Percentiles rank a stretch among this genome's conserved stretches.
Evolutionary conservation across 495 filamentous ascomycete species (phyloP).

Genomic region (Podospora didyma): DNA sequence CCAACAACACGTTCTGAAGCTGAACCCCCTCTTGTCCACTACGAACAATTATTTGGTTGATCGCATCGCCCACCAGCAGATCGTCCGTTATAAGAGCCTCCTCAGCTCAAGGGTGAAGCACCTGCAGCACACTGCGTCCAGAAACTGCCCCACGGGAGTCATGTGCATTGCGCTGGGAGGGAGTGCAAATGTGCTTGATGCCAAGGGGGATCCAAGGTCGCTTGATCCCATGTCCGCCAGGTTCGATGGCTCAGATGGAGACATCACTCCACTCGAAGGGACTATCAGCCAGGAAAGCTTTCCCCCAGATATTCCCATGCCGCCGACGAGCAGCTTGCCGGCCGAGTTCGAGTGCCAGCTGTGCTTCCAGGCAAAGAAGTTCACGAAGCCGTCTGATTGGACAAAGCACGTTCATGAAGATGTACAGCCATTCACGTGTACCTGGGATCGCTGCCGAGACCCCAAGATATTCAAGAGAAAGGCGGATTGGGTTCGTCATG

Average conservation of each 20-base stretch:
- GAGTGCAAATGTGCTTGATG: slow-evolving; percentile 37
- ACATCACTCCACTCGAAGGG: slow-evolving; percentile 60
- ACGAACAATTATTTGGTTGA: slow-evolving; percentile 63
- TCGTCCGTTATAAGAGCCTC: slow-evolving; percentile 73
- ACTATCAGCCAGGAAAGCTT: slow-evolving; percentile 65
- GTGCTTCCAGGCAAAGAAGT: slow-evolving; percentile 86
- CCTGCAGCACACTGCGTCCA: slow-evolving; percentile 46
- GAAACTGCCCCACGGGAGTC: slow-evolving; percentile 54
- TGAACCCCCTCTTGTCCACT: slow-evolving; percentile 56
- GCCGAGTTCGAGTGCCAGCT: slow-evolving; percentile 91
- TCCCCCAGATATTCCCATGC: slow-evolving; percentile 75
- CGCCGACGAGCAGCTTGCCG: slow-evolving; percentile 73
- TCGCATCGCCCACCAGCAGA: slow-evolving; percentile 78
- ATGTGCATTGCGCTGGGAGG: slow-evolving; percentile 67
- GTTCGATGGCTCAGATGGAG: slow-evolving; percentile 59
- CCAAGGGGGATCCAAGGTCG: slow-evolving; percentile 35
- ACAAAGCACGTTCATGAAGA: slow-evolving; percentile 97
- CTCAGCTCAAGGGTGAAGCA: slow-evolving; percentile 72
- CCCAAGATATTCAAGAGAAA: slow-evolving; percentile 96
- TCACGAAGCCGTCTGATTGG: slow-evolving; percentile 96
- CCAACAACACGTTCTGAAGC: slow-evolving; percentile 63
- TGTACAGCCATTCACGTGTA: slow-evolving; percentile 93
- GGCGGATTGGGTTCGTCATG: slow-evolving; percentile 95
- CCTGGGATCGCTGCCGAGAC: slow-evolving; percentile 77
- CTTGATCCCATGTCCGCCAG: slow-evolving; percentile 35